Evolutionary conservation across 805 yeast species (phyloP).

Genomic region (Metschnikowia cubensis): DNA sequence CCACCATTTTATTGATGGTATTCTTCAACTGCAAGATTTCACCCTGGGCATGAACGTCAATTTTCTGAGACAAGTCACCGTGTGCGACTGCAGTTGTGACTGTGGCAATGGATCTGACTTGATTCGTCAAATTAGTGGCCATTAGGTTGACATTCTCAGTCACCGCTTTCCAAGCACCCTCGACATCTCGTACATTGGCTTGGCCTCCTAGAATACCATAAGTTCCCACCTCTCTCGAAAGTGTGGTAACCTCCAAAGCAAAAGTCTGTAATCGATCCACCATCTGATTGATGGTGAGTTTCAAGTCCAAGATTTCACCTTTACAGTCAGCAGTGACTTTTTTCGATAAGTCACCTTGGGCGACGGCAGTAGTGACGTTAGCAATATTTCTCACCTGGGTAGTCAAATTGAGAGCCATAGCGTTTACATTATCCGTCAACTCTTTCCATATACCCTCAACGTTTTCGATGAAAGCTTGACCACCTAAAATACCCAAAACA

Average conservation of each 20-base stretch:
- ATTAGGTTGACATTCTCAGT: conserved; percentile 45
- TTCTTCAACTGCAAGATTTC: conserved; percentile 81
- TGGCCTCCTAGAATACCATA: conserved; percentile 48
- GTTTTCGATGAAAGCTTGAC: conserved; percentile 75
- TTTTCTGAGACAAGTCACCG: conserved; percentile 82
- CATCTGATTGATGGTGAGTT: conserved; percentile 47
- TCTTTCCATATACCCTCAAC: conserved; percentile 89
- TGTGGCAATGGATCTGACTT: conserved; percentile 83
- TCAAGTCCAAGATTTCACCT: conserved; percentile 42
- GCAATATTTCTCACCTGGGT: conserved; percentile 87
- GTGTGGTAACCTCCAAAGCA: conserved; percentile 44
- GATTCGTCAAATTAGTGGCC: conserved; percentile 57
- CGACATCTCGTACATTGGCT: conserved; percentile 48
- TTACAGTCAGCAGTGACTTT: conserved; percentile 85
- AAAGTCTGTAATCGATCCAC: conserved; percentile 49
- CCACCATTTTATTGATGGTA: conserved; percentile 92
- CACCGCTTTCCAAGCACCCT: conserved; percentile 50
- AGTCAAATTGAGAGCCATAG: conserved; percentile 84
- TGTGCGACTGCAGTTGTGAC: conserved; percentile 91
- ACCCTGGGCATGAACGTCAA: conserved; percentile 87
- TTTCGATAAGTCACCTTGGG: conserved; percentile 75
- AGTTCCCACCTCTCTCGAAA: conserved; percentile 46
- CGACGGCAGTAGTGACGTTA: conserved; percentile 83
- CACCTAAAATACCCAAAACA: conserved; percentile 83
- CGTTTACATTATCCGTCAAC: conserved; percentile 80